These are phyloP conservation scores for Gaultheria prostrata DNA, from an alignment of 148 eudicot genomes.

Conservation along the genomic window DNA sequence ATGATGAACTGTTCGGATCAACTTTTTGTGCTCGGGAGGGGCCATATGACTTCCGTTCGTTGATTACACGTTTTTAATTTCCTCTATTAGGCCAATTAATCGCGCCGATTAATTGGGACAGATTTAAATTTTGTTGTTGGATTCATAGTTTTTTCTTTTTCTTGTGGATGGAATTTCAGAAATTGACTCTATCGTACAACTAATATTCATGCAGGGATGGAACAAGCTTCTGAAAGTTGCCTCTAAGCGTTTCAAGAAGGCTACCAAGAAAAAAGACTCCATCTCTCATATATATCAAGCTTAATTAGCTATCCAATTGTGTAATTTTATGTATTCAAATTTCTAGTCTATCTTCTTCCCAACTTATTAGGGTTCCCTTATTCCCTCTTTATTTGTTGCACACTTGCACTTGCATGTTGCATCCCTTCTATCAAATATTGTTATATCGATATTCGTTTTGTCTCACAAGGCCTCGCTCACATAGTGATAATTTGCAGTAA, in stretches of 20 bases:
- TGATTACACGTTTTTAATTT: too few relatives aligned
- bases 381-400: neutral
- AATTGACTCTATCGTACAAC: neutral
- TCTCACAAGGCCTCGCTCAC: neutral
- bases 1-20: too few relatives aligned
- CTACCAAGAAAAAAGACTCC: constrained; percentile 24
- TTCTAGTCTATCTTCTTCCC: neutral
- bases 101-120: too few relatives aligned
- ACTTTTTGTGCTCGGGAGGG: too few relatives aligned
- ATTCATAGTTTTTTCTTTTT: neutral
- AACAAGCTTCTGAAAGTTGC: constrained; percentile 40
- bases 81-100: too few relatives aligned
- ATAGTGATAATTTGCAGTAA: too few relatives aligned
- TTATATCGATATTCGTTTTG: neutral
- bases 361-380: neutral
- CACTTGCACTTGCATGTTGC: too few relatives aligned
- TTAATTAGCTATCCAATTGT: neutral
- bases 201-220: constrained; percentile 34
- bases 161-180: neutral
- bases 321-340: neutral
- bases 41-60: too few relatives aligned
- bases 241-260: constrained; percentile 30
- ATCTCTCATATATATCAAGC: constrained; percentile 9
- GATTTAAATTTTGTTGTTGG: neutral
- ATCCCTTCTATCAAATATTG: neutral